These are phyloP conservation scores for Talaromyces adpressus DNA, from an alignment of 495 filamentous ascomycete species.

Conservation along the genomic window DNA sequence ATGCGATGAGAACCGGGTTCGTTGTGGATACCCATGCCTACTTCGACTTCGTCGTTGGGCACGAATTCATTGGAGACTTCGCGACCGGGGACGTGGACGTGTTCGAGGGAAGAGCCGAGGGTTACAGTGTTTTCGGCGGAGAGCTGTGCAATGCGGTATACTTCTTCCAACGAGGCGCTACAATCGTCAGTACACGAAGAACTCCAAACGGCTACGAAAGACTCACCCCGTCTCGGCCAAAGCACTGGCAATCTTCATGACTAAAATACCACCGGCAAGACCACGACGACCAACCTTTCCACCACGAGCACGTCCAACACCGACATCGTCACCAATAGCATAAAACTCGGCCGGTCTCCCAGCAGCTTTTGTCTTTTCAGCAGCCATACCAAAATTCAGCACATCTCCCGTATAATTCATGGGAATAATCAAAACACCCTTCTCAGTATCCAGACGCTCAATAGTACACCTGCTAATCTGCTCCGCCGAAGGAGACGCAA, in stretches of 20 bases:
- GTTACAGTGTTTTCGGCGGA: constrained; percentile 73
- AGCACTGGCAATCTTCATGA: constrained; percentile 84
- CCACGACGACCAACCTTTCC: constrained; percentile 91
- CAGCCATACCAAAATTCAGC: constrained; percentile 89
- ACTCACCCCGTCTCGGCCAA: constrained; percentile 65
- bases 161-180: constrained; percentile 53
- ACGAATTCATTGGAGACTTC: constrained; percentile 45
- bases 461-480: constrained; percentile 76
- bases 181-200: constrained; percentile 4
- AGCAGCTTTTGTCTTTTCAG: constrained; percentile 82
- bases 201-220: constrained; percentile 11
- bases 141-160: constrained; percentile 62
- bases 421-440: constrained; percentile 66
- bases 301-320: constrained; percentile 72
- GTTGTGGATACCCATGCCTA: constrained; percentile 99
- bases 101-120: constrained; percentile 77
- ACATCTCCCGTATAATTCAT: constrained; percentile 74
- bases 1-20: constrained; percentile 75
- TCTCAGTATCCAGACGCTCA: constrained; percentile 57
- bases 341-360: constrained; percentile 85
- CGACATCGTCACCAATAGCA: constrained; percentile 91
- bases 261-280: constrained; percentile 83
- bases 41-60: constrained; percentile 68
- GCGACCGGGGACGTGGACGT: constrained; percentile 89
- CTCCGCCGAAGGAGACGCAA: constrained; percentile 80